Conservation (phyloP, 768 basidiomycete species). For the Hericium erinaceus region DNA sequence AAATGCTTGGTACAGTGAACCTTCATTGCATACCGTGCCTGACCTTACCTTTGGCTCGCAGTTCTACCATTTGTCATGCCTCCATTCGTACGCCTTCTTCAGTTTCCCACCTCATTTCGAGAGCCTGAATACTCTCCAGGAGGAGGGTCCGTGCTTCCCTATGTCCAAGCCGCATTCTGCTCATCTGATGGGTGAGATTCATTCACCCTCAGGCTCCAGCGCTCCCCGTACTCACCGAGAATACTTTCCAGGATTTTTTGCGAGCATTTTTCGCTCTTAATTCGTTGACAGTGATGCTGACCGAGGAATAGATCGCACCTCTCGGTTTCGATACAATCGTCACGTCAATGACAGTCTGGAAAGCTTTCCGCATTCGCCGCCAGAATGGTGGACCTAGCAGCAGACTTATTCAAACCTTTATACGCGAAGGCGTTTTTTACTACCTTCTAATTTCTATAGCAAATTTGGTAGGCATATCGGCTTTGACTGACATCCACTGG, state of each 20-base stretch:
- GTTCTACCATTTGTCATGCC: constrained; percentile 53
- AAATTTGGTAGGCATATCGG: constrained; percentile 41
- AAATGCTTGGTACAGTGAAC: constrained; percentile 52
- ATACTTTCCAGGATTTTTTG: constrained; percentile 42
- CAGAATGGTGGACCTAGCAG: constrained; percentile 70
- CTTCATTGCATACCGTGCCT: neutral
- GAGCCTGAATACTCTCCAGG: constrained; percentile 20
- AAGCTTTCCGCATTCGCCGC: constrained; percentile 68
- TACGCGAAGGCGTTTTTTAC: constrained; percentile 81
- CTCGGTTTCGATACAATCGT: constrained; percentile 75
- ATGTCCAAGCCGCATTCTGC: constrained; percentile 78
- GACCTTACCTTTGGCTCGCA: neutral
- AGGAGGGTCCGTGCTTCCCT: constrained; percentile 65
- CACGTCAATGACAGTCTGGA: constrained; percentile 72
- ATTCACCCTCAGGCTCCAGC: neutral
- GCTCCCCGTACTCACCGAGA: constrained; percentile 23
- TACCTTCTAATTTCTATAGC: constrained; percentile 82
- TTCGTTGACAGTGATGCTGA: neutral
- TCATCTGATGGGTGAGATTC: constrained; percentile 56
- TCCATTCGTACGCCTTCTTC: constrained; percentile 37
- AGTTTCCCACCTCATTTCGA: neutral
- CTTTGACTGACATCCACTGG: neutral
- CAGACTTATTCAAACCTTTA: constrained; percentile 73
- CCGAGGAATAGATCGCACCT: constrained; percentile 54
- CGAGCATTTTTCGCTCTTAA: constrained; percentile 10